These are phyloP conservation scores for Magnusiomyces magnusii DNA, from an alignment of 1,139 yeast species.

Conservation along the genomic window DNA sequence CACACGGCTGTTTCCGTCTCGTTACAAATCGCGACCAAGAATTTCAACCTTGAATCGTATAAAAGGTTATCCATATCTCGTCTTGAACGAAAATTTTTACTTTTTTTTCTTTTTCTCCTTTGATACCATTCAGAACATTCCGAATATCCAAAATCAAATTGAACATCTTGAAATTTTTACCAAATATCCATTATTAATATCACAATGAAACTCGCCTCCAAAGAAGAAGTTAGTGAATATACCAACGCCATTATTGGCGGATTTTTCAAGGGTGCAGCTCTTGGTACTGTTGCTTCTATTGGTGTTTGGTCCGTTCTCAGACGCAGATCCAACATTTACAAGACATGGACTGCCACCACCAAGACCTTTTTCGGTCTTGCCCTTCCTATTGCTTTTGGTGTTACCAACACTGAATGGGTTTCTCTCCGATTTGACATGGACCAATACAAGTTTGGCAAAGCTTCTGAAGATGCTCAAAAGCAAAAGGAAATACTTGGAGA, in stretches of 20 bases:
- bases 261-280: constrained; percentile 52
- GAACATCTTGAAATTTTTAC: no score
- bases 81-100: no score
- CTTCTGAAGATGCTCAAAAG: neutral
- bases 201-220: constrained; percentile 57
- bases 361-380: constrained; percentile 27
- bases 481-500: constrained; percentile 5
- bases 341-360: constrained; percentile 16
- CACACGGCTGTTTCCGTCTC: no score
- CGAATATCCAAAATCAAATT: no score
- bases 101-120: no score
- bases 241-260: constrained; percentile 49
- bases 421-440: constrained; percentile 30
- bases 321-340: constrained; percentile 22
- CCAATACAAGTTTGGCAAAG: constrained; percentile 16
- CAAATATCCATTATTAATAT: no score
- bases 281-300: constrained; percentile 49
- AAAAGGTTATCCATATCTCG: no score
- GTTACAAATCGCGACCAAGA: no score
- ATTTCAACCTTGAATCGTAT: no score
- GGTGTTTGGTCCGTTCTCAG: constrained; percentile 30
- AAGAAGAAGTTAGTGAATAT: constrained; percentile 62
- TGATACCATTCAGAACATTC: no score
- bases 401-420: constrained; percentile 31
- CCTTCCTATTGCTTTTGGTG: constrained; percentile 28